These are phyloP conservation scores for Globisporangium polare DNA, from an alignment of 352 stramenopile genomes.

Conservation along the genomic window DNA sequence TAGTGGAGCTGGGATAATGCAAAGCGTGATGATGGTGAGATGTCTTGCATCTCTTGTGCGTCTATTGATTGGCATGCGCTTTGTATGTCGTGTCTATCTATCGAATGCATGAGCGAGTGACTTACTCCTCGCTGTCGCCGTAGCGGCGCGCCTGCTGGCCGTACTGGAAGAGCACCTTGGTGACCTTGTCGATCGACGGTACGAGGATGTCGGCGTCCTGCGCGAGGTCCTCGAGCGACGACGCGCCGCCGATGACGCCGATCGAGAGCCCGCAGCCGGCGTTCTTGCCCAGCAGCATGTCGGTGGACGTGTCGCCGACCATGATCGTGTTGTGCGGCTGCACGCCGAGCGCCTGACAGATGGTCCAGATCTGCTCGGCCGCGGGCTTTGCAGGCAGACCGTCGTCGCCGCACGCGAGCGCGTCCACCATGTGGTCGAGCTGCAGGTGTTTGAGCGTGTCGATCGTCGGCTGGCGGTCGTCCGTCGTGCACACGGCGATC, in stretches of 20 bases:
- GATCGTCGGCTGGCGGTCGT: slow-evolving; percentile 75
- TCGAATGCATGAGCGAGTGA: background rate
- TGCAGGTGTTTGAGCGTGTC: slow-evolving; percentile 74
- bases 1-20: slow-evolving; percentile 22
- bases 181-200: slow-evolving; percentile 66
- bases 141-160: slow-evolving; percentile 66
- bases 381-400: slow-evolving; percentile 76
- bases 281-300: slow-evolving; percentile 80
- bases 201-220: slow-evolving; percentile 83
- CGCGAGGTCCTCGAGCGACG: slow-evolving; percentile 75
- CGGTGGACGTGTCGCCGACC: slow-evolving; percentile 83
- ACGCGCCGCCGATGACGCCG: slow-evolving; percentile 75
- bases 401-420: slow-evolving; percentile 76
- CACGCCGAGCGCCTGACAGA: slow-evolving; percentile 74
- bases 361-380: slow-evolving; percentile 81
- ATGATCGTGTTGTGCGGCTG: slow-evolving; percentile 86
- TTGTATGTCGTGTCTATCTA: background rate
- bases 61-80: background rate
- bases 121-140: slow-evolving; percentile 24
- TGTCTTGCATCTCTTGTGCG: background rate
- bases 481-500: slow-evolving; percentile 86
- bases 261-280: slow-evolving; percentile 73
- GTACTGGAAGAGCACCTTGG: slow-evolving; percentile 85
- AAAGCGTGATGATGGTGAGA: background rate
- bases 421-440: slow-evolving; percentile 74